A percentile compares a stretch with the other conserved stretches of the same genome.
phyloP scores from a whole-genome alignment of 495 filamentous ascomycete species.

The Aspergillus haitiensis region DNA sequence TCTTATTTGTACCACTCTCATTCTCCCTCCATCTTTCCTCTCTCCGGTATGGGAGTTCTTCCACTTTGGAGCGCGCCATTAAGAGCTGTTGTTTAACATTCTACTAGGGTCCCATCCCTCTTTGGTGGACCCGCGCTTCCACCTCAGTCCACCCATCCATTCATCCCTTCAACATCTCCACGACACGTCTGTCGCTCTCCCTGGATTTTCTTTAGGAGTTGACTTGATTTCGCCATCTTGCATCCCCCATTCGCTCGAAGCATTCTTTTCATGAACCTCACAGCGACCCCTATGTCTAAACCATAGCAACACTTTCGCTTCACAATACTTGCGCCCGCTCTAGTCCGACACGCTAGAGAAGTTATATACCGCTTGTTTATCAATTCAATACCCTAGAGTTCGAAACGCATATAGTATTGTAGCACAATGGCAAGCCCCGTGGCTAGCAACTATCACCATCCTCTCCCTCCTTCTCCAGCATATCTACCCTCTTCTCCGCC shows the following conservation, averaged over 20 bases:
- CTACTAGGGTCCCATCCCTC: constrained; percentile 16
- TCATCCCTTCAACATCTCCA: constrained; percentile 14
- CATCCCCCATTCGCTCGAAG: constrained; percentile 12
- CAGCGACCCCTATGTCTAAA: constrained; percentile 19
- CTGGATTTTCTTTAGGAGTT: constrained; percentile 6
- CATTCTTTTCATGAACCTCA: background rate
- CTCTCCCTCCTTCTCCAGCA: constrained; percentile 43
- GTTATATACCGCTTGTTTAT: background rate
- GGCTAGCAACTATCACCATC: constrained; percentile 29
- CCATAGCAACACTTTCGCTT: constrained; percentile 14
- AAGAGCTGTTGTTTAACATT: constrained; percentile 15
- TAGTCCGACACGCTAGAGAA: constrained; percentile 6
- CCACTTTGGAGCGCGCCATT: background rate
- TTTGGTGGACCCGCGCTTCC: constrained; percentile 21
- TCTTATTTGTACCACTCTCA: constrained; percentile 3
- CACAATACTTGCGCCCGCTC: constrained; percentile 10
- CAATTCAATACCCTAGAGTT: background rate
- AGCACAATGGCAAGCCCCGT: constrained; percentile 36
- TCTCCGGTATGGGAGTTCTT: constrained; percentile 11
- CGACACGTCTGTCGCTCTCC: constrained; percentile 16
- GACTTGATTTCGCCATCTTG: constrained; percentile 6
- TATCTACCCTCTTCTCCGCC: constrained; percentile 46
- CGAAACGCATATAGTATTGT: constrained; percentile 10
- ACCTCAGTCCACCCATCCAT: constrained; percentile 17
- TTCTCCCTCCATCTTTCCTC: constrained; percentile 6